These are phyloP conservation scores for Calonectria hawksworthii DNA, from an alignment of 2,329 filamentous ascomycete species.

Conservation along the genomic window DNA sequence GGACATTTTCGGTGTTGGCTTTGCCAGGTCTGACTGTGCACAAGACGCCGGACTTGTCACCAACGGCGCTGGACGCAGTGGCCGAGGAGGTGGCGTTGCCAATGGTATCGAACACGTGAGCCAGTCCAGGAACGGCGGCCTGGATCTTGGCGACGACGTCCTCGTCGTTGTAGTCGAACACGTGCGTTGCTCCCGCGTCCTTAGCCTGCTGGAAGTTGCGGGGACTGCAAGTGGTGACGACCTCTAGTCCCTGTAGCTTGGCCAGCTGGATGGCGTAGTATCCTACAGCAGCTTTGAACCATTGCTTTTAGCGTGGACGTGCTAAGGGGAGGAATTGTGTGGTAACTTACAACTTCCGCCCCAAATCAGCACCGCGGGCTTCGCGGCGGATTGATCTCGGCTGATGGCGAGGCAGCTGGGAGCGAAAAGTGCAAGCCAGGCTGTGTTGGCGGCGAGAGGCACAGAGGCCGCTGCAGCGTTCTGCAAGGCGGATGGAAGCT, in stretches of 20 bases:
- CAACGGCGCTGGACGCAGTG: slow-evolving; percentile 46
- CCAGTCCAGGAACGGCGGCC: slow-evolving; percentile 46
- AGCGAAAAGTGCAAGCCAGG: slow-evolving; percentile 56
- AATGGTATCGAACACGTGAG: slow-evolving; percentile 58
- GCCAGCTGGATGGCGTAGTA: slow-evolving; percentile 51
- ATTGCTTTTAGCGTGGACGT: slow-evolving; percentile 13
- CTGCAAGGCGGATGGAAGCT: slow-evolving; percentile 47
- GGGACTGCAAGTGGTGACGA: slow-evolving; percentile 53
- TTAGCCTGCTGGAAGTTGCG: slow-evolving; percentile 48
- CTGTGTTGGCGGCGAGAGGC: slow-evolving; percentile 53
- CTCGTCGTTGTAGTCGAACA: slow-evolving; percentile 57
- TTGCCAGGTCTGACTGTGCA: slow-evolving; percentile 60
- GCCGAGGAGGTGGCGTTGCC: slow-evolving; percentile 53
- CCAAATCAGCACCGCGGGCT: slow-evolving; percentile 52
- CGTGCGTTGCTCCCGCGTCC: slow-evolving; percentile 49
- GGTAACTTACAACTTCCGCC: slow-evolving; percentile 55
- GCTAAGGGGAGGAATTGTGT: too few species aligned
- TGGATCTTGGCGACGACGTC: slow-evolving; percentile 52
- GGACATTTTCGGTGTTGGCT: slow-evolving; percentile 53
- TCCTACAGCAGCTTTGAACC: slow-evolving; percentile 29
- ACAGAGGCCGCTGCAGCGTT: slow-evolving; percentile 51
- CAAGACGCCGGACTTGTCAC: slow-evolving; percentile 40
- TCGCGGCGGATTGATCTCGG: neutral
- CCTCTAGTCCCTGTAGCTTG: slow-evolving; percentile 45
- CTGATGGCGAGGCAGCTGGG: slow-evolving; percentile 50